Base-by-base conservation (phyloP, 2,329 filamentous ascomycete species). In the Penicillium sp. region DNA sequence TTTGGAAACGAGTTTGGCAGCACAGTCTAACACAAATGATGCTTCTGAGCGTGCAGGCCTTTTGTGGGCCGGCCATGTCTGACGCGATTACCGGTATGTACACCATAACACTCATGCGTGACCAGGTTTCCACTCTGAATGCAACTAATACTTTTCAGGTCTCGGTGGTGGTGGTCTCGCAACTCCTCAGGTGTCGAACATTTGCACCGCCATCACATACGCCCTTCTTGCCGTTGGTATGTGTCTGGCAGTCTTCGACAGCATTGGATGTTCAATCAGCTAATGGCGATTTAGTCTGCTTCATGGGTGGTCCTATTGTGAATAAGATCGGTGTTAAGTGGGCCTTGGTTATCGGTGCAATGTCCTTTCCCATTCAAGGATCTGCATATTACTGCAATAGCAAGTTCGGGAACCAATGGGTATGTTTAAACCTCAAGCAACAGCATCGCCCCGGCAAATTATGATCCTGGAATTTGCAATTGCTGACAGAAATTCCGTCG, bases 1-100 rank as follows among this genome's bases (percentile, higher is more conserved):
- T 68, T 5, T 80, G 78, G 78, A 79, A 77, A 59, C 72, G 76
- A 3, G 60, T 80, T 5, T 77, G 76, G 68, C 76, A 77, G 58
- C 76, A 80, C 60, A 80, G 78, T 60, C 70, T 81, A 61, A 80
- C 78, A 5, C 78, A 81, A 65, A 80, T 81, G 79, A 65, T 80
- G 63, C 68, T 80, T 5, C 63, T 81, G 11, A 80, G 77, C 41
- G 65, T 80, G 10, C 79, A 81, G 60, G 76, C 77, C 0, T 80
- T 80, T 45, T 76, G 74, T 56, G 75, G 75, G 2, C 75, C 75
- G 21, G 74, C 74, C 24, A 76, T 77, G 74, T 65, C 69, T 8
- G 74, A 76, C 47, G 75, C 75, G 1, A 77, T 76, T 50, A 68
- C 73, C 3, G 73, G 72, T 75, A 33, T 48, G 69, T 55, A 33